Conservation (phyloP, 2,329 filamentous ascomycete species). For the Thermoascus crustaceus region DNA sequence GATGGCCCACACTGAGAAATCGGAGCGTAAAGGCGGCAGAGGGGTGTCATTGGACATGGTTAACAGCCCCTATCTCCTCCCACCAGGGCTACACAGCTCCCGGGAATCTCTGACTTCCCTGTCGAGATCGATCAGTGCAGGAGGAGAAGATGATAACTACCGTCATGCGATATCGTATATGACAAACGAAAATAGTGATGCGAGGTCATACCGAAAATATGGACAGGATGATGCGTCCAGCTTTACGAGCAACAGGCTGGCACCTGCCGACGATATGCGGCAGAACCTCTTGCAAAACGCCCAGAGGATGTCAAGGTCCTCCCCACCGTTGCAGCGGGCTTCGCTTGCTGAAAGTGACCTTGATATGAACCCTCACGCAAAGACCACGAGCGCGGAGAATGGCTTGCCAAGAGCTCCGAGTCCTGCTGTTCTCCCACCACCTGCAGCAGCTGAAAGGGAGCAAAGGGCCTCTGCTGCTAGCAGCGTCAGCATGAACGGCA, state of each 20-base stretch:
- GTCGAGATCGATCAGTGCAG: conserved; percentile 62
- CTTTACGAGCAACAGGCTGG: conserved; percentile 42
- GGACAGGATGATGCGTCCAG: conserved; percentile 44
- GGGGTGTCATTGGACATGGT: conserved; percentile 57
- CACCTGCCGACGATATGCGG: conserved; percentile 39
- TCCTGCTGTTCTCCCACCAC: too few relatives aligned
- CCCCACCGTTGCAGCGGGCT: conserved; percentile 29
- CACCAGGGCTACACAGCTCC: conserved; percentile 68
- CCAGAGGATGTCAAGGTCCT: conserved; percentile 49
- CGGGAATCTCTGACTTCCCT: conserved; percentile 81
- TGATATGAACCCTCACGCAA: neutral
- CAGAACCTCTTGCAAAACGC: conserved; percentile 50
- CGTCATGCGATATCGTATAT: conserved; percentile 53
- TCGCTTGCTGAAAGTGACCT: conserved; percentile 12
- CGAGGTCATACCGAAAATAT: conserved; percentile 30
- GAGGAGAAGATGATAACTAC: conserved; percentile 85
- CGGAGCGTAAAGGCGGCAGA: conserved; percentile 30
- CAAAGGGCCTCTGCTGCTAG: too few relatives aligned
- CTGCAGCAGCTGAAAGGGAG: too few relatives aligned
- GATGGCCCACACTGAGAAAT: conserved; percentile 47
- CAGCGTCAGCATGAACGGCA: conserved; percentile 19
- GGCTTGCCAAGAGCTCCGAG: too few relatives aligned
- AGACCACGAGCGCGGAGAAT: neutral
- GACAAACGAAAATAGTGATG: conserved; percentile 34
- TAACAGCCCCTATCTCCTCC: conserved; percentile 80